A percentile compares a stretch with the other conserved stretches of the same genome.
Conservation (phyloP, 192 early-diverging fungal genomes). For the Allomyces macrogynus region DNA sequence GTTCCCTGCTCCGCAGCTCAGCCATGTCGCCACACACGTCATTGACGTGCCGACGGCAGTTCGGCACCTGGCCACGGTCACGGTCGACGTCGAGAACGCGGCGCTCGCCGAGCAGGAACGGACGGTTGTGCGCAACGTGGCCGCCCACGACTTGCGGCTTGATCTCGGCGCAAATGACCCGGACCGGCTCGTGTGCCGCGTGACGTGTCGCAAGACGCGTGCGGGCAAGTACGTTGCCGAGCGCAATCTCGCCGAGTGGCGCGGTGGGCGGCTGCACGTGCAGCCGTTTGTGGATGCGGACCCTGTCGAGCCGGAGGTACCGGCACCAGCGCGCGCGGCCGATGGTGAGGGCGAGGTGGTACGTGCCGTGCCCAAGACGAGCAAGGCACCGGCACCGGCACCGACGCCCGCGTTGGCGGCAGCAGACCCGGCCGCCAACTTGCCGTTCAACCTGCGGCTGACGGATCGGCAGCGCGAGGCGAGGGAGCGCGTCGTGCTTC, state of each 20-base stretch:
- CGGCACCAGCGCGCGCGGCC: background rate
- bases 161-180: background rate
- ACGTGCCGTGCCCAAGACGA: background rate
- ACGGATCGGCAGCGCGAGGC: conserved; percentile 17
- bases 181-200: background rate
- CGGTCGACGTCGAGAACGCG: background rate
- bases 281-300: background rate
- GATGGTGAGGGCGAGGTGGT: background rate
- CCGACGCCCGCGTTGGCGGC: background rate
- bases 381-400: background rate
- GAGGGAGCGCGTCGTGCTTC: conserved; percentile 14
- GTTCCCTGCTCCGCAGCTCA: too few species aligned
- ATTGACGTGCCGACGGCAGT: background rate
- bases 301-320: background rate
- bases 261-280: background rate
- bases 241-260: background rate
- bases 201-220: background rate
- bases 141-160: background rate
- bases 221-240: background rate
- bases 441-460: conserved; percentile 22
- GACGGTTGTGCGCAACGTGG: background rate
- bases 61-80: background rate
- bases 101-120: background rate
- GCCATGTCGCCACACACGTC: background rate
- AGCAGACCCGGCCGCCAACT: conserved; percentile 16